Conservation (phyloP, 371 early-diverging fungal genomes). For the Apophysomyces trapeziformis region DNA sequence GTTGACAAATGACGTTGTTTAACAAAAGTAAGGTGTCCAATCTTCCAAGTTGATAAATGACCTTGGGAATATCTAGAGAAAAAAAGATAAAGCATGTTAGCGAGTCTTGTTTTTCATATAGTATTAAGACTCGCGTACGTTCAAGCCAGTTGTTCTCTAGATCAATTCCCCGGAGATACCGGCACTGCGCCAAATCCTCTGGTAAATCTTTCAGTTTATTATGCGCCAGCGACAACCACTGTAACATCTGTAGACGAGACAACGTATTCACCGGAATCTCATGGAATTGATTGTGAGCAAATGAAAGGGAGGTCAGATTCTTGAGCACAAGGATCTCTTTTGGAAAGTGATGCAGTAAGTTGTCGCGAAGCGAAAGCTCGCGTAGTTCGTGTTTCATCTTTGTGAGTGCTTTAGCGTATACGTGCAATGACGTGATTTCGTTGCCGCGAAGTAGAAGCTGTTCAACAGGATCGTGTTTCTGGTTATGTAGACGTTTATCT, state of each 20-base stretch:
- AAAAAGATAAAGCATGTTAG: not conserved
- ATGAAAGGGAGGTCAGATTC: conserved; percentile 66
- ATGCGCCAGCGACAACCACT: conserved; percentile 38
- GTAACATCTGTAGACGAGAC: conserved; percentile 24
- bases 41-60: conserved; percentile 37
- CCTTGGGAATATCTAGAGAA: conserved; percentile 50
- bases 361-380: conserved; percentile 54
- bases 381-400: conserved; percentile 23
- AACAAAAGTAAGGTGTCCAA: conserved; percentile 50
- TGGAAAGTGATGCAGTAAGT: conserved; percentile 54
- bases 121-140: conserved; percentile 14
- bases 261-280: conserved; percentile 26
- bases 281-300: conserved; percentile 63
- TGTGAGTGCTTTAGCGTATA: conserved; percentile 21
- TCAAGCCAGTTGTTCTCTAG: conserved; percentile 62
- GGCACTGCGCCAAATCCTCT: conserved; percentile 52
- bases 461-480: not conserved
- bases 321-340: conserved; percentile 55
- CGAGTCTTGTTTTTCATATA: not conserved
- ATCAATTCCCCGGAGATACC: conserved; percentile 64
- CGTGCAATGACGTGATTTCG: conserved; percentile 17
- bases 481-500: not conserved
- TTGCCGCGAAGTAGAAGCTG: conserved; percentile 28
- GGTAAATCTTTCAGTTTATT: conserved; percentile 50
- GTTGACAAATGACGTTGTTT: conserved; percentile 43